Conservation (phyloP, 1,139 yeast species). For the Debaryomycetaceae sp. region DNA sequence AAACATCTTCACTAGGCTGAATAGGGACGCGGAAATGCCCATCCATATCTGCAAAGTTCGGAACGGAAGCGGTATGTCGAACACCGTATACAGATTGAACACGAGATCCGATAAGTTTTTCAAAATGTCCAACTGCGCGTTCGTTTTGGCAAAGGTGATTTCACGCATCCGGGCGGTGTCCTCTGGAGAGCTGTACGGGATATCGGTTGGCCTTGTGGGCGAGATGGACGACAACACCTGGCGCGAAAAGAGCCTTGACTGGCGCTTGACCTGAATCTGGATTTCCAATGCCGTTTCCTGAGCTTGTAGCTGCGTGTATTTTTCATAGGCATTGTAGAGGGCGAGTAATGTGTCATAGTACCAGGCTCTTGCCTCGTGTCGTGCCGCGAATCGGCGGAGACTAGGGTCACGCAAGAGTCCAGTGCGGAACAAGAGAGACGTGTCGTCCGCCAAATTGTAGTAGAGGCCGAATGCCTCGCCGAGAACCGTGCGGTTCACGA, state of each 20-base stretch:
- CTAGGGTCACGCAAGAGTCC: slow-evolving; percentile 8
- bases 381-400: slow-evolving; percentile 7
- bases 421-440: slow-evolving; percentile 12
- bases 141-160: slow-evolving; percentile 27
- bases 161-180: slow-evolving; percentile 12
- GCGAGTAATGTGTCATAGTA: slow-evolving; percentile 17
- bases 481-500: slow-evolving; percentile 8
- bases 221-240: slow-evolving; percentile 20
- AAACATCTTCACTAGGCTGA: slow-evolving; percentile 30
- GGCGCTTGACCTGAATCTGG: slow-evolving; percentile 17
- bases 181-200: slow-evolving; percentile 2
- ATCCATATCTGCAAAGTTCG: slow-evolving; percentile 38
- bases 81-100: slow-evolving; percentile 36
- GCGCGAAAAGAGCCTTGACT: slow-evolving; percentile 25
- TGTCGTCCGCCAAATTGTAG: slow-evolving; percentile 15
- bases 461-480: slow-evolving; percentile 12
- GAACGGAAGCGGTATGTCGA: slow-evolving; percentile 28
- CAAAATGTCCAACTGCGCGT: slow-evolving; percentile 31
- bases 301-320: slow-evolving; percentile 8
- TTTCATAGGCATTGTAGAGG: slow-evolving; percentile 12
- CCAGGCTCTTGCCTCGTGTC: slow-evolving; percentile 18
- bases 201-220: neutral
- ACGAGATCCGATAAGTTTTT: slow-evolving; percentile 31
- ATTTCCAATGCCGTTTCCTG: slow-evolving; percentile 16
- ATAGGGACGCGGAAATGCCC: slow-evolving; percentile 33